Evolutionary conservation across 371 early-diverging fungal genomes (phyloP).

Genomic region (Lichtheimia hyalospora): DNA sequence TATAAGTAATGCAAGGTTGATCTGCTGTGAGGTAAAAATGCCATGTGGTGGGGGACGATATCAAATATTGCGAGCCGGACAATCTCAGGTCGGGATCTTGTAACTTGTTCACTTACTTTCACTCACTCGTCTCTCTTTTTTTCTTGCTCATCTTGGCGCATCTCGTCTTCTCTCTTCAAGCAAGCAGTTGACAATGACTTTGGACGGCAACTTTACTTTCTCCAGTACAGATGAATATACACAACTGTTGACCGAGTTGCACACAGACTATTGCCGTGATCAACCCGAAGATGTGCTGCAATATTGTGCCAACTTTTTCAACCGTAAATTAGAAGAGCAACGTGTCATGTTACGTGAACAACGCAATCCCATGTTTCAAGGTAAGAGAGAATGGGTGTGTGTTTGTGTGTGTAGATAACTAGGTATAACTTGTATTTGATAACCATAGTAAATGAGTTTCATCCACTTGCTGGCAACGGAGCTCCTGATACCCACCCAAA

Average conservation of each 20-base stretch:
- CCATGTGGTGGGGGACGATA: too few species aligned
- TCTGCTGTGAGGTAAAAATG: too few species aligned
- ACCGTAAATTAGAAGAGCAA: constrained; percentile 75
- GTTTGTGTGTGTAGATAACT: neutral
- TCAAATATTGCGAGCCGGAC: too few species aligned
- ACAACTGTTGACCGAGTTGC: constrained; percentile 41
- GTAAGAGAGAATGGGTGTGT: neutral
- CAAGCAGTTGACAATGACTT: constrained; percentile 9
- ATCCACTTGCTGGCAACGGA: constrained; percentile 15
- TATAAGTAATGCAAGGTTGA: too few species aligned
- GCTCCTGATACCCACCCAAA: neutral
- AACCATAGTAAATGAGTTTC: constrained; percentile 13
- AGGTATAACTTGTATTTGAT: too few species aligned
- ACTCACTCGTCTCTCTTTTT: neutral
- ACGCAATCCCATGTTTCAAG: constrained; percentile 13
- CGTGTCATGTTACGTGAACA: constrained; percentile 41
- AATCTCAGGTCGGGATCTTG: too few species aligned
- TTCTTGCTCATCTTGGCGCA: neutral
- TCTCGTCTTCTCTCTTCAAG: neutral
- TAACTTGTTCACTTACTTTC: too few species aligned
- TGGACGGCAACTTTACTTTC: constrained; percentile 18
- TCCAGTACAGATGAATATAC: constrained; percentile 38
- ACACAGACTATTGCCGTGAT: constrained; percentile 36
- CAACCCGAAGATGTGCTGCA: constrained; percentile 80
- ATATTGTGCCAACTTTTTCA: constrained; percentile 90